Base-by-base conservation (phyloP, 2,329 filamentous ascomycete species). In the Ceratocystis lukuohia region DNA sequence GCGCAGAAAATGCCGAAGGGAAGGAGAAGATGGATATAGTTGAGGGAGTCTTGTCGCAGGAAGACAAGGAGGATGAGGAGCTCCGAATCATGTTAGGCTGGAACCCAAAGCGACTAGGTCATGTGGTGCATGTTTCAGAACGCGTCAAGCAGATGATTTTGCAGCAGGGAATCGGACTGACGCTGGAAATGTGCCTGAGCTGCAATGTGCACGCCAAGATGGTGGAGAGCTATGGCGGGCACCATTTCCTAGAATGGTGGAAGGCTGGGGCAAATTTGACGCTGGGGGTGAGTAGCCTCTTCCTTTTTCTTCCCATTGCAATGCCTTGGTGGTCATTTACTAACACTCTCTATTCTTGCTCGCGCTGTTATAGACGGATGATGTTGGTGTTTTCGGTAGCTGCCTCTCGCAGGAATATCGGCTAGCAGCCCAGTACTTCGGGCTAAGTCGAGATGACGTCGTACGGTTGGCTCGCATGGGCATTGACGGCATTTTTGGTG, bases 381-480 rank as follows among this genome's bases (percentile, higher is more conserved):
- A 94, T 71, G 87, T 93, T 8, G 90, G 89, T 1, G 84, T 94
- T 25, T 94, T 94, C 71, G 86, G 86, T 62, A 92, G 88, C 71
- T 80, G 83, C 0, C 75, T 92, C 3, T 91, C 88, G 0, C 86
- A 91, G 70, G 90, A 95, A 73, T 93, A 92, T 74, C 76, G 79
- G 6, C 81, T 94, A 1, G 87, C 88, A 2, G 85, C 87, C 1
- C 75, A 85, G 70, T 84, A 92, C 72, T 94, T 94, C 71, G 73
- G 75, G 0, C 78, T 94, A 5, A 72, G 71, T 12, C 73, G 72
- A 2, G 67, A 71, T 4, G 77, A 80, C 17, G 76, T 82, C 1
- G 77, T 84, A 66, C 73, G 73, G 0, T 74, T 93, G 22, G 84
- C 83, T n/a, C 79, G 80, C 62, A 81, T 82, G 68, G 81, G 82